Evolutionary conservation across 805 yeast species (phyloP).

Genomic region (Ogataea sp.): DNA sequence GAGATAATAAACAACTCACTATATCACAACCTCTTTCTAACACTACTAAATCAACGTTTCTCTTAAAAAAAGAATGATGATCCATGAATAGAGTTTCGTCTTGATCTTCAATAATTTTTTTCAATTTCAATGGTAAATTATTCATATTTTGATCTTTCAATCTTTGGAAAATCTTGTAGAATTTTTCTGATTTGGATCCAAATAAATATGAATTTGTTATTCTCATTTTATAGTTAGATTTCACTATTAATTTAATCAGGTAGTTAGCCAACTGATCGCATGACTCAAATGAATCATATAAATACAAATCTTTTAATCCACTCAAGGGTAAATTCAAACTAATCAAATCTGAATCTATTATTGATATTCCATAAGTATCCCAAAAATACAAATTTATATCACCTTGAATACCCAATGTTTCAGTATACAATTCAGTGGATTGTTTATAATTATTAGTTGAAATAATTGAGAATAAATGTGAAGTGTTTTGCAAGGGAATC

Average conservation of each 20-base stretch:
- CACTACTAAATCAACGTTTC: slow-evolving; percentile 63
- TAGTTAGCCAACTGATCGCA: slow-evolving; percentile 41
- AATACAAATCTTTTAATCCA: slow-evolving; percentile 31
- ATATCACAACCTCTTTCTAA: slow-evolving; percentile 74
- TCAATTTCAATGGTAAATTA: slow-evolving; percentile 25
- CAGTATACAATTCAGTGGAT: slow-evolving; percentile 13
- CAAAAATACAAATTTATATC: slow-evolving; percentile 18
- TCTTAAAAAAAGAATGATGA: slow-evolving; percentile 24
- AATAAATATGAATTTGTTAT: slow-evolving; percentile 50
- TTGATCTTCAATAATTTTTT: slow-evolving; percentile 22
- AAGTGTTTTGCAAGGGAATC: slow-evolving; percentile 6
- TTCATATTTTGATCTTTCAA: slow-evolving; percentile 20
- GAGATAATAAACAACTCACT: slow-evolving; percentile 63
- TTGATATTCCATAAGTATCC: slow-evolving; percentile 10
- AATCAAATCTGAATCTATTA: slow-evolving; percentile 7
- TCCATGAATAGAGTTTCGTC: slow-evolving; percentile 27
- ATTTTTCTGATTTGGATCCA: slow-evolving; percentile 47
- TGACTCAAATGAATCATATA: slow-evolving; percentile 35
- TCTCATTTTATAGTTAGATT: slow-evolving; percentile 33
- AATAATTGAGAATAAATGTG: slow-evolving; percentile 12
- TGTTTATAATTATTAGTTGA: slow-evolving; percentile 4
- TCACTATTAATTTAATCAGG: slow-evolving; percentile 34
- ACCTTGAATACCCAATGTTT: slow-evolving; percentile 18
- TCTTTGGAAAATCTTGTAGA: slow-evolving; percentile 35
- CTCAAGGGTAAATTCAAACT: slow-evolving; percentile 4